phyloP scores from a whole-genome alignment of 108 stramenopile genomes.

The Cyclotella distinguenda region DNA sequence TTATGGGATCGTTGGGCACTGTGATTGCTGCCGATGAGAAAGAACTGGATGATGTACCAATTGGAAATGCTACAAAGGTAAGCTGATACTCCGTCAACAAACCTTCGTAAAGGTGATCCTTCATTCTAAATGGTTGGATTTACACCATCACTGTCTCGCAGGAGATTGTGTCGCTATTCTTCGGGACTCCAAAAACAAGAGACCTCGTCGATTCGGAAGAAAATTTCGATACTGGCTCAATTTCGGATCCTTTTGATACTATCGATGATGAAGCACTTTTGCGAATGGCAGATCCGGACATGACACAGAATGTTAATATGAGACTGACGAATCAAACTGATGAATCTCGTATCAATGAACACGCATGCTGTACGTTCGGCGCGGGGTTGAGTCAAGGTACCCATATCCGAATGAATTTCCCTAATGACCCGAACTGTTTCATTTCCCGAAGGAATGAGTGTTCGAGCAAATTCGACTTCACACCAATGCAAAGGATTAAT shows the following conservation, averaged over 20 bases:
- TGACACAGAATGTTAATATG: too few relatives aligned
- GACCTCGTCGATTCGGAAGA: not conserved
- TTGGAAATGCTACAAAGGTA: slow-evolving; percentile 45
- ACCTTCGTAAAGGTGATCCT: not conserved
- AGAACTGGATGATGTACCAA: slow-evolving; percentile 45
- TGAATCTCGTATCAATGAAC: not conserved
- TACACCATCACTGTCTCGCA: not conserved
- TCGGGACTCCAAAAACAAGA: slow-evolving; percentile 7
- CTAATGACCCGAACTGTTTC: not conserved
- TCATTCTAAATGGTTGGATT: not conserved
- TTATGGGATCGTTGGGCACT: slow-evolving; percentile 37
- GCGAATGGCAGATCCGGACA: slow-evolving; percentile 11
- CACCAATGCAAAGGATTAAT: slow-evolving; percentile 11
- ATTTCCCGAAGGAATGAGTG: not conserved
- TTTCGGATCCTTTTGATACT: slow-evolving; percentile 12
- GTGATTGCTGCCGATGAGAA: slow-evolving; percentile 40
- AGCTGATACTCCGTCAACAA: not conserved
- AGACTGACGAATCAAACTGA: not conserved
- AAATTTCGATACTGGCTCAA: not conserved
- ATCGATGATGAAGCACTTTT: slow-evolving; percentile 18
- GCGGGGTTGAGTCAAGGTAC: too few relatives aligned
- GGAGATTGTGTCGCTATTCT: slow-evolving; percentile 15
- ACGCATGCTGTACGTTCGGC: too few relatives aligned
- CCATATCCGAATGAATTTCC: not conserved
- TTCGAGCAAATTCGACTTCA: slow-evolving; percentile 3